These are phyloP conservation scores for Leccinum glutinopallens DNA, from an alignment of 1,284 basidiomycete species.

Conservation along the genomic window DNA sequence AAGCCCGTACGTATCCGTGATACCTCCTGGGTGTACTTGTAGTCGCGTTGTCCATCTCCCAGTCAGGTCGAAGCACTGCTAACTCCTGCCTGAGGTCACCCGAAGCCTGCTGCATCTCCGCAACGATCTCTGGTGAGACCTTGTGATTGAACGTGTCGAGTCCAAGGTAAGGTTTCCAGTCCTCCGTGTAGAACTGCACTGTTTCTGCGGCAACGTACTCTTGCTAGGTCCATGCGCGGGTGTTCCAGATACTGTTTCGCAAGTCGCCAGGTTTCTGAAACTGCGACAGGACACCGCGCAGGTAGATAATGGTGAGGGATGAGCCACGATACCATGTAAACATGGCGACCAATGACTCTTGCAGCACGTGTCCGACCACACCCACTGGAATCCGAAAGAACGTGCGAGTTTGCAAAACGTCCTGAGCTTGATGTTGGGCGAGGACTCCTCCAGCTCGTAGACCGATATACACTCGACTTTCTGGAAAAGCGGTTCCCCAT, in stretches of 20 bases:
- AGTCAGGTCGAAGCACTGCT: conserved; percentile 6
- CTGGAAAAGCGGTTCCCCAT: conserved; percentile 13
- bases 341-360: conserved; percentile 19
- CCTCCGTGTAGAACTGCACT: conserved; percentile 18
- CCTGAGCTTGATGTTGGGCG: conserved; percentile 8
- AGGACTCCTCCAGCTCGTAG: conserved; percentile 2
- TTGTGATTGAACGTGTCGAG: conserved; percentile 16
- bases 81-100: conserved; percentile 1
- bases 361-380: conserved; percentile 22
- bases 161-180: conserved; percentile 22
- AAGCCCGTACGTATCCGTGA: too few relatives aligned
- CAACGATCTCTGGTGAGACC: conserved; percentile 3
- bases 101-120: conserved; percentile 12
- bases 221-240: conserved; percentile 19
- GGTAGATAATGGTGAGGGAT: conserved; percentile 15
- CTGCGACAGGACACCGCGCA: not conserved
- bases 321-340: conserved; percentile 17
- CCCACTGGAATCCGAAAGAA: conserved; percentile 11
- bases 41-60: too few relatives aligned
- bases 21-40: too few relatives aligned
- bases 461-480: conserved; percentile 10
- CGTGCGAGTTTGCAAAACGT: conserved; percentile 12
- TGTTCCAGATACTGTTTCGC: conserved; percentile 4
- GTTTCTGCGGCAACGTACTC: conserved; percentile 13
- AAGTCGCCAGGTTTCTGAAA: not conserved